Percentiles rank a stretch among this genome's conserved stretches.
phyloP scores from a whole-genome alignment of 2,329 filamentous ascomycete species.

The Exserohilum rostratum region DNA sequence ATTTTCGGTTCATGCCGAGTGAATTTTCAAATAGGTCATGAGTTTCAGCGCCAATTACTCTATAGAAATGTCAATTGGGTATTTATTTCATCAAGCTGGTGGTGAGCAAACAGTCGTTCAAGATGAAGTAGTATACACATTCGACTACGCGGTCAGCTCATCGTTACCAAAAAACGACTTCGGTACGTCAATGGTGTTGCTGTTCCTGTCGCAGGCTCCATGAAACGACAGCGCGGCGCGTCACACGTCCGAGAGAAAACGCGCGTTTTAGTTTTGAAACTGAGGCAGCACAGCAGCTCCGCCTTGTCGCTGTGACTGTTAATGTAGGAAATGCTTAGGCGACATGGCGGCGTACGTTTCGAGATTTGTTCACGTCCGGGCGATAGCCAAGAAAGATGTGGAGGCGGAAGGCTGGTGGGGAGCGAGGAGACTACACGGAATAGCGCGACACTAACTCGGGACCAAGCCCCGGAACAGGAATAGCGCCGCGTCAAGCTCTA shows the following conservation, averaged over 20 bases:
- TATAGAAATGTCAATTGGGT: background rate
- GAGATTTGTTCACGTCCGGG: slow-evolving; percentile 1
- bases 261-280: slow-evolving; percentile 34
- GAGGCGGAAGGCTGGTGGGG: slow-evolving; percentile 1
- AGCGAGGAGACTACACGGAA: slow-evolving; percentile 17
- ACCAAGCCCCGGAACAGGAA: background rate
- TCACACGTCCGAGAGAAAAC: slow-evolving; percentile 10
- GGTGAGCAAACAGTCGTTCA: background rate
- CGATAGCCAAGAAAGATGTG: background rate
- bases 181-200: slow-evolving; percentile 7
- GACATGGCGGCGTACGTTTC: slow-evolving; percentile 10
- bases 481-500: background rate
- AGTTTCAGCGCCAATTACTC: background rate
- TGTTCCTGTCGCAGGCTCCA: slow-evolving; percentile 14
- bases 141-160: background rate
- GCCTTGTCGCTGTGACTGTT: slow-evolving; percentile 16
- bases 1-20: too few relatives aligned
- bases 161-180: background rate
- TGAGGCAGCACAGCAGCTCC: slow-evolving; percentile 7
- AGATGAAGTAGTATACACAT: background rate
- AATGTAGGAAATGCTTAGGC: slow-evolving; percentile 3
- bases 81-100: background rate
- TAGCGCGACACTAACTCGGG: slow-evolving; percentile 13
- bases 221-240: slow-evolving; percentile 13
- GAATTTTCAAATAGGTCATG: background rate